phyloP scores from a whole-genome alignment of 768 basidiomycete genomes.

The Xerocomus potaroensis region DNA sequence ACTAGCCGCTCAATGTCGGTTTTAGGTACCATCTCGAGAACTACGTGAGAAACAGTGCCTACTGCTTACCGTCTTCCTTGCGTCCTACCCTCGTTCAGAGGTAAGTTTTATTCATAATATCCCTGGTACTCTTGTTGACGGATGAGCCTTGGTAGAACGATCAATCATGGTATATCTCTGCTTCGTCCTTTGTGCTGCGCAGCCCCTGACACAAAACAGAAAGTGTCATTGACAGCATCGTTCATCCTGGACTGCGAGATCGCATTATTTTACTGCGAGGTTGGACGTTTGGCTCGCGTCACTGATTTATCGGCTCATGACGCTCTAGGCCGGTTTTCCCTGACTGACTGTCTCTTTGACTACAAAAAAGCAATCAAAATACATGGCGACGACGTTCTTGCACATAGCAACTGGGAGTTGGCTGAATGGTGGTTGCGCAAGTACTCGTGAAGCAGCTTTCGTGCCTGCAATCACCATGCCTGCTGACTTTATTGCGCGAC shows the following conservation, averaged over 20 bases:
- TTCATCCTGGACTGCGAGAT: constrained; percentile 87
- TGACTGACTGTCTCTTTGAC: constrained; percentile 76
- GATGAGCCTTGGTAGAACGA: constrained; percentile 46
- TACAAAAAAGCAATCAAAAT: constrained; percentile 65
- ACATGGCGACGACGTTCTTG: constrained; percentile 90
- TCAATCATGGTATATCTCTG: constrained; percentile 68
- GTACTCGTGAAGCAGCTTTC: constrained; percentile 53
- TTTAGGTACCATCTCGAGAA: constrained; percentile 88
- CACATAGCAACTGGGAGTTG: constrained; percentile 88
- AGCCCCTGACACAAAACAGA: constrained; percentile 44
- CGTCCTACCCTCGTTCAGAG: constrained; percentile 87
- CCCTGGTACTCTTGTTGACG: constrained; percentile 1
- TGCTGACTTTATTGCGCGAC: constrained; percentile 2
- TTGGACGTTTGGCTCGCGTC: constrained; percentile 27
- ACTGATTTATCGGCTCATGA: constrained; percentile 4
- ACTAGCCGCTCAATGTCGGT: constrained; percentile 1
- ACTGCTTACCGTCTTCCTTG: constrained; percentile 84
- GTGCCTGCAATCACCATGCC: background rate
- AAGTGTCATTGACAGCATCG: constrained; percentile 84
- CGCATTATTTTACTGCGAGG: constrained; percentile 87
- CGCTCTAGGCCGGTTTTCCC: constrained; percentile 62
- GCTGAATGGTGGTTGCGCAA: constrained; percentile 77
- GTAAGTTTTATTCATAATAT: constrained; percentile 30
- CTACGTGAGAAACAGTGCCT: constrained; percentile 77
- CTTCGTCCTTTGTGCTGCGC: background rate